A percentile compares a stretch with the other conserved stretches of the same genome.
phyloP scores from a whole-genome alignment of 768 basidiomycete species.

The Leucocoprinus birnbaumii region DNA sequence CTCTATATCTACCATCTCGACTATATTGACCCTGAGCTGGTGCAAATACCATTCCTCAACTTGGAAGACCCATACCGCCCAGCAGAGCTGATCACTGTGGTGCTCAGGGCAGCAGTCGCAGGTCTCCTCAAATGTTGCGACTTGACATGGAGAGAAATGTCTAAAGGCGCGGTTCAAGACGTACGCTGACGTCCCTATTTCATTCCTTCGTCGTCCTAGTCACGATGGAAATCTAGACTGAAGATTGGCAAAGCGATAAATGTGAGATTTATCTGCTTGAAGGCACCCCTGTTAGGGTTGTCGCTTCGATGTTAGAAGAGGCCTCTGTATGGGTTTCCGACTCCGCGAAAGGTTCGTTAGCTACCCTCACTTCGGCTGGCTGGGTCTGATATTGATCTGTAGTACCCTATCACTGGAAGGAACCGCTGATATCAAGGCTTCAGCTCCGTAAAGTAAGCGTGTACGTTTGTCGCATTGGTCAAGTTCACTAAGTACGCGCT shows the following conservation, averaged over 20 bases:
- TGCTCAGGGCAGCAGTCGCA: slow-evolving; percentile 64
- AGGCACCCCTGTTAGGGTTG: slow-evolving; percentile 48
- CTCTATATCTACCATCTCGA: slow-evolving; percentile 66
- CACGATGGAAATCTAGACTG: slow-evolving; percentile 44
- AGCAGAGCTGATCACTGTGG: slow-evolving; percentile 59
- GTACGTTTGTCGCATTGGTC: neutral
- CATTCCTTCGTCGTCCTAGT: neutral
- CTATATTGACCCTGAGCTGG: slow-evolving; percentile 56
- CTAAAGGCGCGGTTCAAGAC: slow-evolving; percentile 73
- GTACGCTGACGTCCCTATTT: slow-evolving; percentile 41
- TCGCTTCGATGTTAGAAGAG: slow-evolving; percentile 54
- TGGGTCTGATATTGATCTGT: neutral
- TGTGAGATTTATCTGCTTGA: slow-evolving; percentile 78
- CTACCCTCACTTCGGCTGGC: neutral
- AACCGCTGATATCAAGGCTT: slow-evolving; percentile 50
- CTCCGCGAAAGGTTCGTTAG: slow-evolving; percentile 37
- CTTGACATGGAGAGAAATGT: slow-evolving; percentile 77
- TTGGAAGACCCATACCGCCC: slow-evolving; percentile 46
- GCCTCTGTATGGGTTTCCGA: slow-evolving; percentile 59
- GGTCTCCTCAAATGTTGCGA: slow-evolving; percentile 82
- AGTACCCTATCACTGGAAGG: slow-evolving; percentile 49
- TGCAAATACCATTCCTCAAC: slow-evolving; percentile 22
- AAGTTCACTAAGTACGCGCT: neutral
- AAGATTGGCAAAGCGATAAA: slow-evolving; percentile 91
- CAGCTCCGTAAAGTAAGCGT: slow-evolving; percentile 52